phyloP scores from a whole-genome alignment of 139 green algal species.

The Bryopsis sp. region DNA sequence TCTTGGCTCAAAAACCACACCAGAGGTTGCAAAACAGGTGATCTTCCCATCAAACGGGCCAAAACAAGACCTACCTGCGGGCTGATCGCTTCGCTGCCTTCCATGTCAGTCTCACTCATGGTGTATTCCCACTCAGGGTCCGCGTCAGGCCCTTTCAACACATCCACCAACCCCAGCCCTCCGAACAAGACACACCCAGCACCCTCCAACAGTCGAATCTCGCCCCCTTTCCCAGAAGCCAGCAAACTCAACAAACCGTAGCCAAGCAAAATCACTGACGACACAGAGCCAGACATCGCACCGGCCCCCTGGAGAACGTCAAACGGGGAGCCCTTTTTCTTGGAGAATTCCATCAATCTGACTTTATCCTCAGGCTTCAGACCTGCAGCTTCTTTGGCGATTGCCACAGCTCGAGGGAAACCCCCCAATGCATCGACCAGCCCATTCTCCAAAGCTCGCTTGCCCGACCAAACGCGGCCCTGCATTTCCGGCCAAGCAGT shows the following conservation, averaged over 20 bases:
- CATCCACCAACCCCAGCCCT: background rate
- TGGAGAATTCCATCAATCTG: slow-evolving; percentile 1
- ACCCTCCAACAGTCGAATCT: background rate
- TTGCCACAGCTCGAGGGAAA: slow-evolving; percentile 51
- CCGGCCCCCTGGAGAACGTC: slow-evolving; percentile 1
- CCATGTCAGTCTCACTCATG: background rate
- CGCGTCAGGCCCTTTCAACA: background rate
- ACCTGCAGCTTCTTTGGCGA: slow-evolving; percentile 69
- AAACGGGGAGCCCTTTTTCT: background rate
- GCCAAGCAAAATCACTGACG: background rate
- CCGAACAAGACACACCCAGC: background rate
- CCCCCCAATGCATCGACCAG: slow-evolving; percentile 85
- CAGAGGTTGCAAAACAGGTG: too few relatives aligned
- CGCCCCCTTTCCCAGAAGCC: too few relatives aligned
- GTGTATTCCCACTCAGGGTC: slow-evolving; percentile 8
- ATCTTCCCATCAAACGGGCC: too few relatives aligned
- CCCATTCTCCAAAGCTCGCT: slow-evolving; percentile 41
- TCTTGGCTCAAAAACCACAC: too few relatives aligned
- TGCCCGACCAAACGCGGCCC: slow-evolving; percentile 83
- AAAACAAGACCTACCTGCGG: too few relatives aligned
- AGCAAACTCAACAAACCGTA: background rate
- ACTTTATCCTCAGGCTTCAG: slow-evolving; percentile 30
- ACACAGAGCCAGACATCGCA: background rate
- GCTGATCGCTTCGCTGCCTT: background rate
- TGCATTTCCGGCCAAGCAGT: too few relatives aligned